phyloP scores from a whole-genome alignment of 441 rosid genomes.

The Melastoma candidum region DNA sequence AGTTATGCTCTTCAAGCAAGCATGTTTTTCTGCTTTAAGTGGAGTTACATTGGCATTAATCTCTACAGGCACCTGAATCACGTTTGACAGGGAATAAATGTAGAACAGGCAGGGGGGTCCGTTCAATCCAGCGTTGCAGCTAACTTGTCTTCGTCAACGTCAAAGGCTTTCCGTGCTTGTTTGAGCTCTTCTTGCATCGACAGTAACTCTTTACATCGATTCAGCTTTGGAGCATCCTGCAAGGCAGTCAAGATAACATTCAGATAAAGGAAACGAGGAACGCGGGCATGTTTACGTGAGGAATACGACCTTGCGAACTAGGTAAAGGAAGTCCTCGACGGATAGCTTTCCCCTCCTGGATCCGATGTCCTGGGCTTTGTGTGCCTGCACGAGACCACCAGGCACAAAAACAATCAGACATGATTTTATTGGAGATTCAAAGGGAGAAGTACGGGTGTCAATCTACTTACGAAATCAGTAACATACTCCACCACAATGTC shows the following conservation, averaged over 20 bases:
- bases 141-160: slow-evolving; percentile 78
- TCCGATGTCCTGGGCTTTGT: slow-evolving; percentile 87
- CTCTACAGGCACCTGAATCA: too few relatives aligned
- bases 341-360: slow-evolving; percentile 69
- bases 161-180: slow-evolving; percentile 96
- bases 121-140: slow-evolving; percentile 34
- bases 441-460: neutral
- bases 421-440: neutral
- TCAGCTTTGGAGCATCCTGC: slow-evolving; percentile 84
- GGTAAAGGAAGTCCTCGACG: slow-evolving; percentile 74
- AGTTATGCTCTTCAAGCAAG: too few relatives aligned
- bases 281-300: neutral
- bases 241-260: neutral
- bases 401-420: neutral
- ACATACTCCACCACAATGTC: slow-evolving; percentile 91
- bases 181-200: slow-evolving; percentile 96
- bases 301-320: slow-evolving; percentile 54
- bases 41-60: too few relatives aligned
- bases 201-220: slow-evolving; percentile 72
- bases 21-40: too few relatives aligned
- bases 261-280: neutral
- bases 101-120: too few relatives aligned
- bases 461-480: slow-evolving; percentile 60
- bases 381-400: slow-evolving; percentile 35
- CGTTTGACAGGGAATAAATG: too few relatives aligned